Evolutionary conservation across 2,329 filamentous ascomycete species (phyloP).

Genomic region (Fusarium sp.): DNA sequence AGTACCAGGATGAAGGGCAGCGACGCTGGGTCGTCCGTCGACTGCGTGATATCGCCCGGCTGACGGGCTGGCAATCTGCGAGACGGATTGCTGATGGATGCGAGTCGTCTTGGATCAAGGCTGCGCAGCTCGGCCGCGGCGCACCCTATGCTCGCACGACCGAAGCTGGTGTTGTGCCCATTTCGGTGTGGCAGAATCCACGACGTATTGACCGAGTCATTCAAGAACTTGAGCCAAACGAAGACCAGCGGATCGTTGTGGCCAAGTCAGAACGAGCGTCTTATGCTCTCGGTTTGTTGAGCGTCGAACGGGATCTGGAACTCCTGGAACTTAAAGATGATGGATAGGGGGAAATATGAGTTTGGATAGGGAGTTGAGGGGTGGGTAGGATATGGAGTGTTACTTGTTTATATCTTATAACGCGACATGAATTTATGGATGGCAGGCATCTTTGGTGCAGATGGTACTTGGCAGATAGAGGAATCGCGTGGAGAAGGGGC

Average conservation of each 20-base stretch:
- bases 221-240: constrained; percentile 56
- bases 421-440: not conserved
- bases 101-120: constrained; percentile 85
- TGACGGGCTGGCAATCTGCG: constrained; percentile 90
- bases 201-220: constrained; percentile 65
- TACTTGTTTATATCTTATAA: not conserved
- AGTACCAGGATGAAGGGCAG: constrained; percentile 79
- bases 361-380: not conserved
- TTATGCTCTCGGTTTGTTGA: constrained; percentile 83
- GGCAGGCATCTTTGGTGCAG: not conserved
- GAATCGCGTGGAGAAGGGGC: not conserved
- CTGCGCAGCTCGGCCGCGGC: constrained; percentile 77
- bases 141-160: constrained; percentile 74
- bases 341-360: constrained; percentile 10
- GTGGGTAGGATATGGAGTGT: not conserved
- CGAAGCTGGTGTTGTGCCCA: constrained; percentile 49
- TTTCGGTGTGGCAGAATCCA: constrained; percentile 61
- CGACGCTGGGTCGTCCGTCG: constrained; percentile 82
- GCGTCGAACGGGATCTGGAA: constrained; percentile 81
- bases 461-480: not conserved
- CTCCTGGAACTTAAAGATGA: constrained; percentile 66
- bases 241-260: constrained; percentile 65
- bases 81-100: constrained; percentile 85
- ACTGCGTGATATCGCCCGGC: constrained; percentile 78
- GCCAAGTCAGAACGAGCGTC: constrained; percentile 72